Conservation (phyloP, 257 asterid genomes). For the Osmanthus fragrans region DNA sequence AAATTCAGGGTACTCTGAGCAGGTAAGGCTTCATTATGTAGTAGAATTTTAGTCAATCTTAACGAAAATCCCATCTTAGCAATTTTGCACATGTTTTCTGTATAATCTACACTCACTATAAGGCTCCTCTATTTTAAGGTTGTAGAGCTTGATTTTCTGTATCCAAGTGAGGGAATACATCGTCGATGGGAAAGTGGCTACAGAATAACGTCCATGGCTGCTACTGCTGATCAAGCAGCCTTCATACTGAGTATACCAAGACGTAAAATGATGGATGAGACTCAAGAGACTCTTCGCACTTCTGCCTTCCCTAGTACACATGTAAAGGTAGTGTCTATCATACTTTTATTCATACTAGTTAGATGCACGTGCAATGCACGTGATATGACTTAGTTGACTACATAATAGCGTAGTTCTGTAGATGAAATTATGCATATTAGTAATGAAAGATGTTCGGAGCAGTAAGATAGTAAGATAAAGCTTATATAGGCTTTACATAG, state of each 20-base stretch:
- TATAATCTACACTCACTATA: background rate
- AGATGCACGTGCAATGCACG: no score
- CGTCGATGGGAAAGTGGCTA: constrained; percentile 94
- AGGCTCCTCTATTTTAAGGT: constrained; percentile 43
- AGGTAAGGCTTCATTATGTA: constrained; percentile 45
- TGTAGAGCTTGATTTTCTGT: constrained; percentile 95
- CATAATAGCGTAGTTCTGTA: no score
- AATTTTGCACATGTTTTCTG: background rate
- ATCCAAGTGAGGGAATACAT: constrained; percentile 97
- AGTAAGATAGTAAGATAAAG: no score
- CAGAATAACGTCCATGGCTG: constrained; percentile 97
- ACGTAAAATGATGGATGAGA: constrained; percentile 89
- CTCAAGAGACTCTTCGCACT: constrained; percentile 96
- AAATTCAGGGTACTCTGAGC: constrained; percentile 89
- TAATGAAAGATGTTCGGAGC: no score
- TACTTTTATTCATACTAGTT: background rate
- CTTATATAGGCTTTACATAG: no score
- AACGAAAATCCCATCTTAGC: background rate
- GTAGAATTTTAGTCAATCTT: background rate
- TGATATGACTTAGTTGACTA: no score
- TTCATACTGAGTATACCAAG: constrained; percentile 86
- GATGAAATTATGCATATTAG: no score
- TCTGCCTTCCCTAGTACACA: constrained; percentile 97
- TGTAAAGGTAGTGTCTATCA: constrained; percentile 53
- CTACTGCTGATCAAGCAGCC: constrained; percentile 93